These are phyloP conservation scores for Ascodesmis nigricans DNA, from an alignment of 495 filamentous ascomycete species.

Conservation along the genomic window DNA sequence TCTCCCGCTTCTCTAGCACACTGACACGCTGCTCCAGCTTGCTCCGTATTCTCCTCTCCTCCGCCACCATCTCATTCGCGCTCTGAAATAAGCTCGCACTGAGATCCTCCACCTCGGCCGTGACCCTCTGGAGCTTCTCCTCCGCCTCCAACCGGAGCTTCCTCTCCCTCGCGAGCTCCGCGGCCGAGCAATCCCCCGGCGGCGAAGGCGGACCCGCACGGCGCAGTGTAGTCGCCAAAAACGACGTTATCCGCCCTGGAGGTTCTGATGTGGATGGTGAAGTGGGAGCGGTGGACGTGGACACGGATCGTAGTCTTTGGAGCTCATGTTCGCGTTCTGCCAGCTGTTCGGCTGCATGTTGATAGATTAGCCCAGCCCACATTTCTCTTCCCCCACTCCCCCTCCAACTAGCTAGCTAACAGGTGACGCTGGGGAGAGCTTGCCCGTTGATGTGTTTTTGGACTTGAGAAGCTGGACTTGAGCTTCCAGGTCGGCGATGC, in stretches of 20 bases:
- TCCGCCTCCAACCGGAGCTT: constrained; percentile 53
- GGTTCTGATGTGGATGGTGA: constrained; percentile 22
- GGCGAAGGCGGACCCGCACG: constrained; percentile 18
- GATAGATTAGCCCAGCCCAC: constrained; percentile 15
- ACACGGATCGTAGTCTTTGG: too few species aligned
- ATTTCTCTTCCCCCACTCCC: constrained; percentile 9
- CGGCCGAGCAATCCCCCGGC: constrained; percentile 37
- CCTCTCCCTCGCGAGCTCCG: constrained; percentile 50
- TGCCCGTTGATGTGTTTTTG: too few species aligned
- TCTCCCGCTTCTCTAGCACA: constrained; percentile 45
- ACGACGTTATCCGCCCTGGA: too few species aligned
- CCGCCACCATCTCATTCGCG: constrained; percentile 93
- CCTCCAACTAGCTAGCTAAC: too few species aligned
- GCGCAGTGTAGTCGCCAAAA: too few species aligned
- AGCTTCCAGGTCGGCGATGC: constrained; percentile 60
- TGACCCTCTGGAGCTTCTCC: constrained; percentile 43
- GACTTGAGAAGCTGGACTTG: constrained; percentile 34
- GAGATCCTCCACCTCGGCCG: constrained; percentile 71
- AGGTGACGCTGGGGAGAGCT: too few species aligned
- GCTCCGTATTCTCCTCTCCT: constrained; percentile 59
- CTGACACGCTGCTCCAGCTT: constrained; percentile 54
- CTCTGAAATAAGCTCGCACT: constrained; percentile 70
- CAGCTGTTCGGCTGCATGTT: constrained; percentile 11
- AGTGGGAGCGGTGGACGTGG: too few species aligned
- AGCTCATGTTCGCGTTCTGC: too few species aligned